Conservation (phyloP, 345 rosid genomes). For the Murraya paniculata region DNA sequence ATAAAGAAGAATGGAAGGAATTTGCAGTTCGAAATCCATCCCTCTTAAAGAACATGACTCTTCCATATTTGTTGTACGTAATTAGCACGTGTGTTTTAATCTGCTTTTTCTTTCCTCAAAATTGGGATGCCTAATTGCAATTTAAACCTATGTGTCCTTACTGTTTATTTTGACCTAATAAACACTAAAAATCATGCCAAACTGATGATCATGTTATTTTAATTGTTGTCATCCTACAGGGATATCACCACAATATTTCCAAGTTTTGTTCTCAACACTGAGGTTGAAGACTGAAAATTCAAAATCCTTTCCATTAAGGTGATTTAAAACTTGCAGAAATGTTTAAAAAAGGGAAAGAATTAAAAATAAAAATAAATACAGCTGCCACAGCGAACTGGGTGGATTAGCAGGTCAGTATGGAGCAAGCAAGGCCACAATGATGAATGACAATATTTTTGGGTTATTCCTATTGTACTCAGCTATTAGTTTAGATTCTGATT, state of each 20-base stretch:
- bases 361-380: no score
- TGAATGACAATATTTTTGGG: background rate
- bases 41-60: slow-evolving; percentile 77
- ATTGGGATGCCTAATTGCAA: background rate
- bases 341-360: no score
- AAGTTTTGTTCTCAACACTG: slow-evolving; percentile 59
- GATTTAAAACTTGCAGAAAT: background rate
- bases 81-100: background rate
- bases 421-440: background rate
- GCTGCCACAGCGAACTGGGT: no score
- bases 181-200: background rate
- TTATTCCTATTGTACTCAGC: background rate
- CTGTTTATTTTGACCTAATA: background rate
- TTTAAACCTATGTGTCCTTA: background rate
- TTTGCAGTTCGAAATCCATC: slow-evolving; percentile 55
- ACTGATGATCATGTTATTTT: background rate
- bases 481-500: background rate
- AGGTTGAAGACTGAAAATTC: slow-evolving; percentile 45
- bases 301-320: background rate
- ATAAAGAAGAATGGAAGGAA: slow-evolving; percentile 61
- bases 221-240: slow-evolving; percentile 34
- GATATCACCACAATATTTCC: slow-evolving; percentile 64
- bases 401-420: background rate
- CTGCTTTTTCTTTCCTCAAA: background rate
- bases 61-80: slow-evolving; percentile 64